These are phyloP conservation scores for Candida anutae DNA, from an alignment of 1,139 yeast species.

Conservation along the genomic window DNA sequence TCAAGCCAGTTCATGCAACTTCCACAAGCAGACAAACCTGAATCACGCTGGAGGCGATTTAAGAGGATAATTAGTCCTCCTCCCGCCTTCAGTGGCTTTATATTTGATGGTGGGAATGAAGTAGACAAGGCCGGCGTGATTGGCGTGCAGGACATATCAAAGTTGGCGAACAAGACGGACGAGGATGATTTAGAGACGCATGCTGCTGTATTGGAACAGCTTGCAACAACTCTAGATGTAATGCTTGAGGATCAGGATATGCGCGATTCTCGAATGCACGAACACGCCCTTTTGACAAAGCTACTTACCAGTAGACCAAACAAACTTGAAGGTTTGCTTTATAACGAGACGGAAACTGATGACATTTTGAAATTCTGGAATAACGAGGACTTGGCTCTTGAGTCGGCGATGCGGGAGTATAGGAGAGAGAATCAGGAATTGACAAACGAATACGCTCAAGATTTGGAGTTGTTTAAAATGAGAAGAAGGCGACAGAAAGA, in stretches of 20 bases:
- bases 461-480: too few relatives aligned
- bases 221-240: too few relatives aligned
- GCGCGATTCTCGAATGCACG: constrained; percentile 13
- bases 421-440: too few relatives aligned
- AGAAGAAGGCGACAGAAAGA: too few relatives aligned
- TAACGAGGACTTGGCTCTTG: constrained; percentile 1
- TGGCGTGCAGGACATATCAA: background rate
- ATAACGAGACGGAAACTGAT: constrained; percentile 7
- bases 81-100: background rate
- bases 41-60: too few relatives aligned
- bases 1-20: too few relatives aligned
- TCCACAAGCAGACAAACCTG: background rate
- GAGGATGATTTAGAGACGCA: constrained; percentile 7
- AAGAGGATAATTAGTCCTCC: background rate
- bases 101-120: background rate
- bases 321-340: constrained; percentile 3
- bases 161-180: constrained; percentile 2
- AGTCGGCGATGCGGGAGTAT: too few relatives aligned
- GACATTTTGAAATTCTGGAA: constrained; percentile 9
- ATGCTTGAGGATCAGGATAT: constrained; percentile 14
- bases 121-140: background rate
- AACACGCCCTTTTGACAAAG: constrained; percentile 12
- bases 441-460: too few relatives aligned
- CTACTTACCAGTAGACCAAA: constrained; percentile 6
- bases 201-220: too few relatives aligned